Evolutionary conservation across 495 filamentous ascomycete species (phyloP).

Genomic region (Penicilliopsis zonata): DNA sequence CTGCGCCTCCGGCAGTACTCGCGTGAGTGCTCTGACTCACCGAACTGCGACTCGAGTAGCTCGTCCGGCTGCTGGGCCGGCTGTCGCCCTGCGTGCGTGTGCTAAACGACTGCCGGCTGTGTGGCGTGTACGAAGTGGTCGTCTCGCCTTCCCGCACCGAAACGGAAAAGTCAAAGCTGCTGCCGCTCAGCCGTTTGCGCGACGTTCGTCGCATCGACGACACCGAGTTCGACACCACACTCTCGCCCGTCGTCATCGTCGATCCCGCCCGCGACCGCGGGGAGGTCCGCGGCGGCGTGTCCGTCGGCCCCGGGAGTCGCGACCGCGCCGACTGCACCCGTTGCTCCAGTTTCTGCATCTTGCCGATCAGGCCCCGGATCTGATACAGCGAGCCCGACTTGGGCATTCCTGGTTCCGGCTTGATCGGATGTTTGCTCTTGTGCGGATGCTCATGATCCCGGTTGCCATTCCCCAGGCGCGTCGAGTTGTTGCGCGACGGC

Average conservation of each 20-base stretch:
- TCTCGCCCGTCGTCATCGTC: constrained; percentile 35
- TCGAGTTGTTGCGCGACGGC: constrained; percentile 24
- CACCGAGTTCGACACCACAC: constrained; percentile 57
- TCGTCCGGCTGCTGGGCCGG: constrained; percentile 36
- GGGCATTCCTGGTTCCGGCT: constrained; percentile 36
- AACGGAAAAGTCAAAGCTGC: constrained; percentile 42
- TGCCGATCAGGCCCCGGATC: constrained; percentile 82
- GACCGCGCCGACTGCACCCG: constrained; percentile 88
- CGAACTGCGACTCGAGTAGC: constrained; percentile 30
- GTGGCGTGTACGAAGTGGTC: constrained; percentile 30
- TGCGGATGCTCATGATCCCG: constrained; percentile 1
- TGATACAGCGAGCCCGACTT: constrained; percentile 83
- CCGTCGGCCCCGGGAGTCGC: constrained; percentile 71
- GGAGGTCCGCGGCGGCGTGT: constrained; percentile 70
- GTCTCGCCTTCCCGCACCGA: constrained; percentile 38
- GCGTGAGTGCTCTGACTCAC: constrained; percentile 31
- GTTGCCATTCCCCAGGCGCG: constrained; percentile 18
- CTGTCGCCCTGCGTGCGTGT: constrained; percentile 27
- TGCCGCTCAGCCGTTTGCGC: constrained; percentile 50
- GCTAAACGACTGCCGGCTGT: constrained; percentile 40
- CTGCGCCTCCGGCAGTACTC: constrained; percentile 12
- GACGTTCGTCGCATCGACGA: constrained; percentile 69
- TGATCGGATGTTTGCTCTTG: constrained; percentile 3
- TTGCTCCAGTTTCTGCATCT: constrained; percentile 93
- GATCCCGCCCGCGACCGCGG: constrained; percentile 50